Conservation (phyloP, 2,329 filamentous ascomycete species). For the Alternaria metachromatica region DNA sequence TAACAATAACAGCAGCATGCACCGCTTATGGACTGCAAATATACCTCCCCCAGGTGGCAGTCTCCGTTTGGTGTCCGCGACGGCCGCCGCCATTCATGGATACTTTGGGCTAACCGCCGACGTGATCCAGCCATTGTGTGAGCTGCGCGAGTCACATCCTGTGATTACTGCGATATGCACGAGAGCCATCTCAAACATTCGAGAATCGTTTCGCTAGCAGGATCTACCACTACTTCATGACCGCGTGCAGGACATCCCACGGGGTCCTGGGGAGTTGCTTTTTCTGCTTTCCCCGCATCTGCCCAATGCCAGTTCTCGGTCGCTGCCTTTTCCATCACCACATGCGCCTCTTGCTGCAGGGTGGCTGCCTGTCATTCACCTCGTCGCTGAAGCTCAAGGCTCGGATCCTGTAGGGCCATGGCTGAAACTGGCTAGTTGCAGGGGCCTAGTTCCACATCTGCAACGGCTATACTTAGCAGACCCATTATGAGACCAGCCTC, state of each 20-base stretch:
- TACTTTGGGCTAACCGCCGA: constrained; percentile 32
- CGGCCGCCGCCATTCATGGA: constrained; percentile 10
- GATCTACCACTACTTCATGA: background rate
- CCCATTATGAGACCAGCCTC: constrained; percentile 25
- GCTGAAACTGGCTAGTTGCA: constrained; percentile 45
- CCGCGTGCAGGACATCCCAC: background rate
- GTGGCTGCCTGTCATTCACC: constrained; percentile 6
- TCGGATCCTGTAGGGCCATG: constrained; percentile 32
- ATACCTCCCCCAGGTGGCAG: constrained; percentile 11
- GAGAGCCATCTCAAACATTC: constrained; percentile 16
- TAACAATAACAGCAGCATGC: background rate
- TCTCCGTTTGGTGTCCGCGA: constrained; percentile 19
- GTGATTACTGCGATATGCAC: constrained; percentile 33
- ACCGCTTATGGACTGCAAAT: constrained; percentile 11
- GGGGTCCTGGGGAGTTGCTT: background rate
- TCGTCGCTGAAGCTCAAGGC: constrained; percentile 14
- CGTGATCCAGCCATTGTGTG: constrained; percentile 30
- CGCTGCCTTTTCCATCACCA: background rate
- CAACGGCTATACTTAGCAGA: constrained; percentile 46
- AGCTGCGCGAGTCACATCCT: constrained; percentile 32
- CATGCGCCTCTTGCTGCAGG: background rate
- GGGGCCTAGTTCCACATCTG: constrained; percentile 43
- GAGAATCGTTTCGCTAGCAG: constrained; percentile 16
- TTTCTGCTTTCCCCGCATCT: constrained; percentile 2
- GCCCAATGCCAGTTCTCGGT: constrained; percentile 2